These are phyloP conservation scores for Cercospora berteroae DNA, from an alignment of 2,329 filamentous ascomycete genomes.

Conservation along the genomic window DNA sequence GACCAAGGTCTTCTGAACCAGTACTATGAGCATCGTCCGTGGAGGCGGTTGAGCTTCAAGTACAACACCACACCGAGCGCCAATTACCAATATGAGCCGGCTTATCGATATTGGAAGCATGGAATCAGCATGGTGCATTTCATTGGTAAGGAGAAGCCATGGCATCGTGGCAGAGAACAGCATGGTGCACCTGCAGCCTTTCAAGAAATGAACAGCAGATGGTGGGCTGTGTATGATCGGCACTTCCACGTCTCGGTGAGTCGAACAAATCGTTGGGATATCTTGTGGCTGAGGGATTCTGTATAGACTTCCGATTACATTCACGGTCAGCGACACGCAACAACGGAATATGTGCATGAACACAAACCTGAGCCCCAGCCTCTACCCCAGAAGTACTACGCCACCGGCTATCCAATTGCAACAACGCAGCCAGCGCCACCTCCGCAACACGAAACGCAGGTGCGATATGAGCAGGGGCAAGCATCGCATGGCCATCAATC, in stretches of 20 bases:
- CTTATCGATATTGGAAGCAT: slow-evolving; percentile 88
- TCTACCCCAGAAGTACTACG: slow-evolving; percentile 21
- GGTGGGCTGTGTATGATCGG: slow-evolving; percentile 92
- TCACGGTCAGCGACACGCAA: slow-evolving; percentile 18
- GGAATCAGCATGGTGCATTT: slow-evolving; percentile 91
- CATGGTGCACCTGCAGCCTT: slow-evolving; percentile 63
- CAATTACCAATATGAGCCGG: slow-evolving; percentile 95
- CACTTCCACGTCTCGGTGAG: slow-evolving; percentile 62
- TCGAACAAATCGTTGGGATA: background rate
- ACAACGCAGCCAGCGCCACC: slow-evolving; percentile 16
- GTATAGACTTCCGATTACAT: slow-evolving; percentile 22
- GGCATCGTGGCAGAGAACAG: slow-evolving; percentile 51
- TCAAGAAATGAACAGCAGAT: slow-evolving; percentile 78
- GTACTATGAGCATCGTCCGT: slow-evolving; percentile 74
- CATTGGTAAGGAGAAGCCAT: slow-evolving; percentile 88
- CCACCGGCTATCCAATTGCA: slow-evolving; percentile 30
- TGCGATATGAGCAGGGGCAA: background rate
- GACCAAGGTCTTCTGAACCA: slow-evolving; percentile 95
- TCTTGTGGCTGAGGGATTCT: slow-evolving; percentile 16
- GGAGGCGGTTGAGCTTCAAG: slow-evolving; percentile 85
- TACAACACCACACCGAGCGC: slow-evolving; percentile 97
- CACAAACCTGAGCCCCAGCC: background rate
- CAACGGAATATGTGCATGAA: slow-evolving; percentile 12
- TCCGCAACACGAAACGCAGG: background rate
- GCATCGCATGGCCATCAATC: slow-evolving; percentile 8